These are phyloP conservation scores for Xylariomycetidae sp. DNA, from an alignment of 2,329 filamentous ascomycete genomes.

Conservation along the genomic window DNA sequence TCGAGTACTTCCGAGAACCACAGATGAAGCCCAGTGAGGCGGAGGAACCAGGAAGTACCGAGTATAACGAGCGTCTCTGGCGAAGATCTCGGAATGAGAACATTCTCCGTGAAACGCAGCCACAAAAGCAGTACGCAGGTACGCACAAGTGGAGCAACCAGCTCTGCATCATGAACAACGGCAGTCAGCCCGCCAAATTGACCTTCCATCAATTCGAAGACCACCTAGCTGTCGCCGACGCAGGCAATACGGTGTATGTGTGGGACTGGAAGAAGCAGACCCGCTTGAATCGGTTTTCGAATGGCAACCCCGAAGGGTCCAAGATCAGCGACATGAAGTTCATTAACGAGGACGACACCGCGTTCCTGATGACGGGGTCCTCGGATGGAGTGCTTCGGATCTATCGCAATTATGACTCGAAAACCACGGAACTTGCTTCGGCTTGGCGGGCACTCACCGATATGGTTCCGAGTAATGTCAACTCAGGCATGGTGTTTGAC, in stretches of 20 bases:
- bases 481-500: conserved; percentile 93
- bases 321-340: conserved; percentile 93
- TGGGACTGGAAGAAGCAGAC: conserved; percentile 87
- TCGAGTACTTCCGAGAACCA: conserved; percentile 94
- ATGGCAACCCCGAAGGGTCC: conserved; percentile 85
- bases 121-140: conserved; percentile 82
- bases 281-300: conserved; percentile 79
- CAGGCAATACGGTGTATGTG: conserved; percentile 80
- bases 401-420: conserved; percentile 84
- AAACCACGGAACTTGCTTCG: conserved; percentile 76
- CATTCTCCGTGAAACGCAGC: conserved; percentile 88
- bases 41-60: conserved; percentile 90
- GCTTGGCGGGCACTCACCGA: conserved; percentile 89
- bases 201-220: conserved; percentile 98
- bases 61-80: conserved; percentile 96
- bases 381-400: conserved; percentile 92
- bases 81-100: conserved; percentile 85
- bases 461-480: conserved; percentile 87
- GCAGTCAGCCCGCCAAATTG: conserved; percentile 84
- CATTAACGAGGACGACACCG: conserved; percentile 97
- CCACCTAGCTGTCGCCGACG: conserved; percentile 88
- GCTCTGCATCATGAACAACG: conserved; percentile 79
- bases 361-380: conserved; percentile 87
- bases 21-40: conserved; percentile 97
- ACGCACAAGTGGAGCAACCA: conserved; percentile 78